A percentile compares a stretch with the other conserved stretches of the same genome.
These are phyloP conservation scores for Lactarius hatsudake DNA, from an alignment of 768 basidiomycete species.

Conservation along the genomic window DNA sequence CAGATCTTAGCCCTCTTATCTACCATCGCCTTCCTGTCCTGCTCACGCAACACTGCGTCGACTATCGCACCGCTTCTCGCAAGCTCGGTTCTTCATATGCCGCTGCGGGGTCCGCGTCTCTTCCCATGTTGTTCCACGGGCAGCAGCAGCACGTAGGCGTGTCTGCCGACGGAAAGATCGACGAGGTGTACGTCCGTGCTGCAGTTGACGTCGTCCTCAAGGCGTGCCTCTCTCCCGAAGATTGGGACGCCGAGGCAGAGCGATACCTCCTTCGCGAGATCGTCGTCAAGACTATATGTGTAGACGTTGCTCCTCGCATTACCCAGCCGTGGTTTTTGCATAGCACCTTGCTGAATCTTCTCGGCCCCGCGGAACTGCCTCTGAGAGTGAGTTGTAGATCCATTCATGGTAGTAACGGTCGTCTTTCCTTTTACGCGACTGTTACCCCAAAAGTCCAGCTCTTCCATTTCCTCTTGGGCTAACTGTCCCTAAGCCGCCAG, in stretches of 20 bases:
- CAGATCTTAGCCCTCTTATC: slow-evolving; percentile 60
- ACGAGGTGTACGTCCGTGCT: slow-evolving; percentile 78
- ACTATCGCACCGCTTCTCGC: slow-evolving; percentile 66
- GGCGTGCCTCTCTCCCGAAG: slow-evolving; percentile 69
- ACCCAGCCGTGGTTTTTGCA: slow-evolving; percentile 92
- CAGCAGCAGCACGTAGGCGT: slow-evolving; percentile 85
- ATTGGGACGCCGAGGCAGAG: slow-evolving; percentile 76
- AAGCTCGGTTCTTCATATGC: slow-evolving; percentile 73
- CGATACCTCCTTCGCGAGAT: slow-evolving; percentile 84
- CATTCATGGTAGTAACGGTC: neutral
- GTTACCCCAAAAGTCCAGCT: neutral
- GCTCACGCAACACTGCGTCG: slow-evolving; percentile 70
- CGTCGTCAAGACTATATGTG: slow-evolving; percentile 67
- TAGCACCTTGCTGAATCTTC: slow-evolving; percentile 58
- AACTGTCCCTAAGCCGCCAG: slow-evolving; percentile 27
- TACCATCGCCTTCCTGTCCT: slow-evolving; percentile 62
- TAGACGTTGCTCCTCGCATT: slow-evolving; percentile 53
- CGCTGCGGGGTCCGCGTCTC: slow-evolving; percentile 55
- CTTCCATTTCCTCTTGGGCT: neutral
- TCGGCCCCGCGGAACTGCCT: slow-evolving; percentile 42
- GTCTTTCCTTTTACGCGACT: neutral
- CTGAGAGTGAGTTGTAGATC: slow-evolving; percentile 12
- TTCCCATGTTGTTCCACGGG: slow-evolving; percentile 71
- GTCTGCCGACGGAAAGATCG: slow-evolving; percentile 57
- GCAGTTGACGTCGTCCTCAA: slow-evolving; percentile 74